These are phyloP conservation scores for Podaxis carcinomalis DNA, from an alignment of 768 basidiomycete genomes.

Conservation along the genomic window DNA sequence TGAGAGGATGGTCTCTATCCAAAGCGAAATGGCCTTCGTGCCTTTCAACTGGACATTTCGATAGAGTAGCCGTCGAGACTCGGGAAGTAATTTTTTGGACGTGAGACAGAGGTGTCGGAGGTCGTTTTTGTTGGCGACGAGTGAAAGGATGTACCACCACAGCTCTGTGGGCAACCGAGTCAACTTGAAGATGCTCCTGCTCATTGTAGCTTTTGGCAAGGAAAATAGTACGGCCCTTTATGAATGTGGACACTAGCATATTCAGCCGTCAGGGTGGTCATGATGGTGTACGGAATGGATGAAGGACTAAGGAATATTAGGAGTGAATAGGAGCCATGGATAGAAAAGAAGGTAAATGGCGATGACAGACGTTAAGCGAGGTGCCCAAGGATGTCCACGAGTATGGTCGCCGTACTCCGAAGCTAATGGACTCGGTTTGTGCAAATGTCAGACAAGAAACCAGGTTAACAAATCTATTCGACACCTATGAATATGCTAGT, in stretches of 20 bases:
- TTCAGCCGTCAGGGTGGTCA: not conserved
- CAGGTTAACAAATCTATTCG: not conserved
- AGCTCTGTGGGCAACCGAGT: not conserved
- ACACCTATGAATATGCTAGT: not conserved
- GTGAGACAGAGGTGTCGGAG: slow-evolving; percentile 2
- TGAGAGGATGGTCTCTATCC: slow-evolving; percentile 1
- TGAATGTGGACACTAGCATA: not conserved
- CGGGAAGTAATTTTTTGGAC: not conserved
- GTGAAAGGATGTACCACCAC: not conserved
- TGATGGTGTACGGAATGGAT: not conserved
- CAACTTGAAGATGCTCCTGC: not conserved
- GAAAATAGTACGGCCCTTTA: not conserved
- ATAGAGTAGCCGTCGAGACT: not conserved
- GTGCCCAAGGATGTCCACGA: not conserved
- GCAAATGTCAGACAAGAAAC: not conserved
- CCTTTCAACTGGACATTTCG: not conserved
- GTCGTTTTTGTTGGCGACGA: not conserved
- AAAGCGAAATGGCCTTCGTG: not conserved
- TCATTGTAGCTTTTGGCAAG: not conserved
- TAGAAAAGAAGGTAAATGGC: not conserved
- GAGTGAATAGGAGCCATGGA: not conserved
- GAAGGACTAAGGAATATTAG: not conserved
- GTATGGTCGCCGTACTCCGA: not conserved
- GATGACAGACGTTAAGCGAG: not conserved
- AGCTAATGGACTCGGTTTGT: not conserved